A percentile compares a stretch with the other conserved stretches of the same genome.
These are phyloP conservation scores for Astragalus glycyphyllos DNA, from an alignment of 306 rosid species.

Conservation along the genomic window DNA sequence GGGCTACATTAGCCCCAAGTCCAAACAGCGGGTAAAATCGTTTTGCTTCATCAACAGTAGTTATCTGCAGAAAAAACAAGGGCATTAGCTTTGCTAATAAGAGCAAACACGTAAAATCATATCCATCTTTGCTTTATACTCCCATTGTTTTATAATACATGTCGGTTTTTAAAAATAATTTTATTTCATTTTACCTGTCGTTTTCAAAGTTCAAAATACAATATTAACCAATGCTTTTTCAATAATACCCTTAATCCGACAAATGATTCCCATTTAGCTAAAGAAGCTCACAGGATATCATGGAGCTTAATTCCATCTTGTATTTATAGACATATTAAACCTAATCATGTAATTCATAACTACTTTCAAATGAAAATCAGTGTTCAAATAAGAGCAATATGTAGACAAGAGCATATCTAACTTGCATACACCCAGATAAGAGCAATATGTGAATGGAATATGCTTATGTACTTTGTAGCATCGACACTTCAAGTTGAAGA, in stretches of 20 bases:
- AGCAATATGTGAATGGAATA: constrained; percentile 25
- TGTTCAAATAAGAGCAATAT: no score
- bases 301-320: constrained; percentile 9
- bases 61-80: constrained; percentile 64
- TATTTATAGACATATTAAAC: not conserved
- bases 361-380: constrained; percentile 9
- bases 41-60: constrained; percentile 88
- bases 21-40: constrained; percentile 93
- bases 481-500: no score
- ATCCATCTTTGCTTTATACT: not conserved
- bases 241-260: no score
- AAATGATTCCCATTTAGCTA: not conserved
- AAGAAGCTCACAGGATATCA: not conserved
- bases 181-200: no score
- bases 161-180: no score
- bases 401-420: not conserved
- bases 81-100: constrained; percentile 30
- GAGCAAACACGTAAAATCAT: constrained; percentile 29
- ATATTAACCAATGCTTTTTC: no score
- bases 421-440: constrained; percentile 1
- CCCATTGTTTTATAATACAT: not conserved
- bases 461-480: not conserved
- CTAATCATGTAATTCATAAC: not conserved
- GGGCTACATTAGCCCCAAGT: constrained; percentile 92
- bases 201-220: no score